Evolutionary conservation across 108 stramenopile species (phyloP).

Genomic region (Skeletonema menzelii): DNA sequence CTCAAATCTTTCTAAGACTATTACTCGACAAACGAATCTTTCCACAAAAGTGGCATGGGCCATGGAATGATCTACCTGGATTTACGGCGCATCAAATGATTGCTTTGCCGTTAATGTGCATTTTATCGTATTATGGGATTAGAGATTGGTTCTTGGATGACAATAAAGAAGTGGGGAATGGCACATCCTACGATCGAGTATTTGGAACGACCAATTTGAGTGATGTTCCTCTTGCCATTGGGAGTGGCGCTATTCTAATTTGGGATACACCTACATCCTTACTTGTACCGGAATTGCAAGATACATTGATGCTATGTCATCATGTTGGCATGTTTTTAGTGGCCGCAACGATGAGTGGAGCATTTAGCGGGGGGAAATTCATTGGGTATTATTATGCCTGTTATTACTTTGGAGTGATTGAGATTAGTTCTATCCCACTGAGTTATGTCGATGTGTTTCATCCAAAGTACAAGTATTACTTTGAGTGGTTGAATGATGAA

Average conservation of each 20-base stretch:
- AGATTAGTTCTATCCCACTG: conserved; percentile 63
- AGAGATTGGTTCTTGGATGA: conserved; percentile 30
- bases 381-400: conserved; percentile 60
- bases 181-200: conserved; percentile 25
- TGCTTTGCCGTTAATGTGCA: conserved; percentile 56
- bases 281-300: conserved; percentile 23
- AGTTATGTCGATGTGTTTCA: conserved; percentile 65
- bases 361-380: conserved; percentile 28
- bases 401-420: conserved; percentile 74
- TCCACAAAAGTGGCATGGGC: conserved; percentile 26
- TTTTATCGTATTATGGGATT: conserved; percentile 48
- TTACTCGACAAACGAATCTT: conserved; percentile 28
- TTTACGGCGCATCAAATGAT: conserved; percentile 67
- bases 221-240: conserved; percentile 33
- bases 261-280: conserved; percentile 63
- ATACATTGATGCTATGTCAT: conserved; percentile 55
- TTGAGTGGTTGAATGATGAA: conserved; percentile 39
- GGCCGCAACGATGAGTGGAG: conserved; percentile 45
- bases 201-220: conserved; percentile 10
- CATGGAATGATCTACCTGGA: conserved; percentile 53
- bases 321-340: conserved; percentile 65
- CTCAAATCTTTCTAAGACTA: conserved; percentile 27
- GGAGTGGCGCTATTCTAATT: conserved; percentile 45
- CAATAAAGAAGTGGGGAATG: not conserved
- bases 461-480: conserved; percentile 58